Evolutionary conservation across 768 basidiomycete species (phyloP).

Genomic region (Lentinula guzmanii): DNA sequence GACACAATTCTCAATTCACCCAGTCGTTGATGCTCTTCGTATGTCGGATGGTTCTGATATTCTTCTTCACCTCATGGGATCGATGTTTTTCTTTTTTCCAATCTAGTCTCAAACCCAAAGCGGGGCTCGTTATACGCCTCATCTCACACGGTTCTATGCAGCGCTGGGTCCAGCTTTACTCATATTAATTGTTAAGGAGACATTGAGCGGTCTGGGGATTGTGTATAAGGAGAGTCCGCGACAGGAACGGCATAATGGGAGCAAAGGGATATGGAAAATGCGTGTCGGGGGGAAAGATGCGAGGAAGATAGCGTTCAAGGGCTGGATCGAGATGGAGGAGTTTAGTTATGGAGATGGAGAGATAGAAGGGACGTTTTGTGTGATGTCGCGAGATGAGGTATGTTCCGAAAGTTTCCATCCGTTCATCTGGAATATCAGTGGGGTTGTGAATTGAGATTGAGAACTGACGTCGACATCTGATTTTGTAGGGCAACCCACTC

Average conservation of each 20-base stretch:
- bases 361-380: constrained; percentile 53
- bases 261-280: constrained; percentile 20
- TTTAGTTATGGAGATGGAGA: constrained; percentile 38
- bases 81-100: neutral
- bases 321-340: constrained; percentile 66
- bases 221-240: constrained; percentile 38
- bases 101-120: constrained; percentile 76
- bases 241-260: neutral
- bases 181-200: constrained; percentile 46
- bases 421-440: neutral
- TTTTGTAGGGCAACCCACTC: constrained; percentile 62
- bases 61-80: neutral
- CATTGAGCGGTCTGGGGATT: constrained; percentile 41
- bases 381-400: constrained; percentile 68
- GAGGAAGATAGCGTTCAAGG: constrained; percentile 61
- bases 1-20: constrained; percentile 67
- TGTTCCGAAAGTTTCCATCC: constrained; percentile 15
- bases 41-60: constrained; percentile 19
- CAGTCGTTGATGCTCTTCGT: constrained; percentile 80
- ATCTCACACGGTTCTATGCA: constrained; percentile 80
- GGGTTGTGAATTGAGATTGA: neutral
- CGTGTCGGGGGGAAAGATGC: constrained; percentile 67
- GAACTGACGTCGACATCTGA: neutral
- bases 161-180: constrained; percentile 47
- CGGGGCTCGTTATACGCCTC: constrained; percentile 66